Conservation (phyloP, 2,329 filamentous ascomycete genomes). For the Didymella keratinophila region DNA sequence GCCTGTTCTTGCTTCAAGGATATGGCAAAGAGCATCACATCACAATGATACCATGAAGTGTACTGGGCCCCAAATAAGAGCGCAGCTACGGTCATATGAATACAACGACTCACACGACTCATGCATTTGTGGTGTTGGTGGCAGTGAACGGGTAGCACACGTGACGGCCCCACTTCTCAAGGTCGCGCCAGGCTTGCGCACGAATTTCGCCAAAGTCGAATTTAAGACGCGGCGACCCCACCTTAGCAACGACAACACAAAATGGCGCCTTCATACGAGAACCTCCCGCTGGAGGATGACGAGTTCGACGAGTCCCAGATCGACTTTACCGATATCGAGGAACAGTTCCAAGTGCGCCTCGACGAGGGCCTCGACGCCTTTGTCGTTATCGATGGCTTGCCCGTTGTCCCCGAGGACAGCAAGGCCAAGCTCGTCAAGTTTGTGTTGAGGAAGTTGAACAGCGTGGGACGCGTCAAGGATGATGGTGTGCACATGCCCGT, state of each 20-base stretch:
- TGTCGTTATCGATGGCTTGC: slow-evolving; percentile 93
- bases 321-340: slow-evolving; percentile 91
- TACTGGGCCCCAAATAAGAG: neutral
- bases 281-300: slow-evolving; percentile 84
- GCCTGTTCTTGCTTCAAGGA: neutral
- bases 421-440: slow-evolving; percentile 97
- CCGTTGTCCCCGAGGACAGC: slow-evolving; percentile 86
- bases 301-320: slow-evolving; percentile 93
- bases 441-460: slow-evolving; percentile 88
- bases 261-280: slow-evolving; percentile 95
- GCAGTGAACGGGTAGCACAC: neutral
- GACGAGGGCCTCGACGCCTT: slow-evolving; percentile 97
- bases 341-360: slow-evolving; percentile 93
- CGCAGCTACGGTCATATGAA: neutral
- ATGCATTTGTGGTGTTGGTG: neutral
- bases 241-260: slow-evolving; percentile 50
- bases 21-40: neutral
- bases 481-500: slow-evolving; percentile 94
- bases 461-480: slow-evolving; percentile 83
- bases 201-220: slow-evolving; percentile 36
- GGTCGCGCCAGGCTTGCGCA: slow-evolving; percentile 19
- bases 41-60: neutral
- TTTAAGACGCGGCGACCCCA: slow-evolving; percentile 29
- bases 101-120: neutral
- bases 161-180: slow-evolving; percentile 19